Base-by-base conservation (phyloP, 2,329 filamentous ascomycete species). In the Myriosclerotinia duriaeana region DNA sequence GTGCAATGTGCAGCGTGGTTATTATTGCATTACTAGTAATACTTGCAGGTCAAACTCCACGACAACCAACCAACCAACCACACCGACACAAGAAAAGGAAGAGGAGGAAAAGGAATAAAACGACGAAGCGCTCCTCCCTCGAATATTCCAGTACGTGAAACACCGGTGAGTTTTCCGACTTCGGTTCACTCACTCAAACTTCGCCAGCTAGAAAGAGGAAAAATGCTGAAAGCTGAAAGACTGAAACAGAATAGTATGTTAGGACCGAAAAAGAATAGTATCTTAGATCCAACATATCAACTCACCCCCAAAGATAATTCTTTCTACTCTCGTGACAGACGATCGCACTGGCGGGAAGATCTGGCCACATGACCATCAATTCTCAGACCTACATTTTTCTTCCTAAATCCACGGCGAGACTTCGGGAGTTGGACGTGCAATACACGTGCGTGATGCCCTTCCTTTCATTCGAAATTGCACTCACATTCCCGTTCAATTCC, bases 31-130 rank as follows among this genome's bases (percentile, higher is more conserved):
- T 3, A 6, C 30, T 44, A 59, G 42, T 22, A 17, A 48, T 22
- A 36, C 2, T n/a, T n/a, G 17, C 7, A 50, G 11, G 26, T 36
- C 26, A 26, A 46, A 59, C 30, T 46, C 34, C 26, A 30, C 26
- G 26, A 59, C 26, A 46, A 1, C 55, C 55, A 58, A 59, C 56
- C 26, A n/a, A n/a, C n/a, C n/a, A n/a, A n/a, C n/a, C 30, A 59
- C 17, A 12, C 42, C 7, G 11, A 11, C 17, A 59, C 20, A 22
- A 14, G n/a, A 17, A 3, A 8, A 34, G 3, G 22, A 22, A n/a
- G 26, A 36, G 26, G 26, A 22, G 6, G 20, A 6, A 40, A 40
- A 8, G 7, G 22, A 55, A 54, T 4, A 11, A 34, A 34, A 34
- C 30, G 20, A 55, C 9, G 5, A 50, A 30, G 44, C 46, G 44